Evolutionary conservation across 2,329 filamentous ascomycete genomes (phyloP), one percentile per base, ranked within the genome.

Genomic region (Botrytis hyacinthi): DNA sequence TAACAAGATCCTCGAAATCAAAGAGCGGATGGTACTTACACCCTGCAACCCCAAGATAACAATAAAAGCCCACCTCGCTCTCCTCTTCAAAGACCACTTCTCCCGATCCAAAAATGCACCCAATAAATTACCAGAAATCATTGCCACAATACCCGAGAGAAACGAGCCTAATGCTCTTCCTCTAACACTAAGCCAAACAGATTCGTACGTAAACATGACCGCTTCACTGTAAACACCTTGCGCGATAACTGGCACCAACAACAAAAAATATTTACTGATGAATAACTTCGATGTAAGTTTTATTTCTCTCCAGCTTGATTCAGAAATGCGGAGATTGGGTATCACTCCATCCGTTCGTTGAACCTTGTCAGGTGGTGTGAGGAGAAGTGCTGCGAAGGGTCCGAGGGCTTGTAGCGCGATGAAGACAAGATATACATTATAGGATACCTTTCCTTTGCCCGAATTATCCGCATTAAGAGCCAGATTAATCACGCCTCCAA

Each of bases 161-260:
- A 94, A 92, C 0, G 91, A 93, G 0, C 90, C 92, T 1, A 94
- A 83, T 0, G 92, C 91, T 63, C 92, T 85, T 1, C 91, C 85
- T 1, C 92, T 87, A 2, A 94, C 92, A 2, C 86, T 87, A 78
- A 94, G 93, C 90, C 90, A 94, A 22, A 91, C 76, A 14, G 85
- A 84, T 12, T 91, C 83, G 74, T 91, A 94, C 0, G 91, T 93
- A 80, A 91, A 93, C 81, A 91, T 92, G 0, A 93, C 90, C 0
- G 92, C 89, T 79, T 94, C 91, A 0, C 90, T 83, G 78, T 91
- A 94, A 0, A 92, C 91, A 0, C 89, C 89, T 76, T 93, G 90
- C 1, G 89, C 89, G 57, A 94, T 93, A 76, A 92, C 88, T 0
- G 91, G 85, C 4, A 93, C 81, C 1, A 93, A 84, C 0, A 93